Base-by-base conservation (phyloP, 441 rosid genomes). In the Erodium moschatum region DNA sequence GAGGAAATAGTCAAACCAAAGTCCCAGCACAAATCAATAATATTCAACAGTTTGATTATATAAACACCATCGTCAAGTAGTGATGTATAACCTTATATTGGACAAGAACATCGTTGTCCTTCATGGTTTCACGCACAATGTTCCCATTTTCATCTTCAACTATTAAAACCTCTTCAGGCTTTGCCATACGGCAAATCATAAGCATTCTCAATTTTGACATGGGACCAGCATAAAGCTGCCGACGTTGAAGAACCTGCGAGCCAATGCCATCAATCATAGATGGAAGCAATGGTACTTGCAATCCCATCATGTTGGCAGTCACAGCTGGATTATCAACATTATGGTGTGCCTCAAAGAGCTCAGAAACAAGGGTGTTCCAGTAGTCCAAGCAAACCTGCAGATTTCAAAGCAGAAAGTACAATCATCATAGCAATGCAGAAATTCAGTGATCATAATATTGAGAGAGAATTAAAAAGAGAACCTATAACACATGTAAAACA, bases 61-160 rank as follows among this genome's bases (percentile, higher is more conserved):
- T 31, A 27, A 40, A 56, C 54, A 46, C 19, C 58, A 66, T 15
- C 13, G 44, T 40, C 1, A 73, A 65, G 16, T 35, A 54, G 70
- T 67, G 74, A 60, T 54, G 50, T 50, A 67, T 70, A 71, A 92
- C 99, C 97, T 96, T 96, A 68, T 92, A 96, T 67, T 96, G 99
- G 73, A 96, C 98, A 73, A 92, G 98, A 75, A 96, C 97, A 84
- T 96, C 99, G 70, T 96, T 92, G 82, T 96, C 99, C 80, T 96
- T 96, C 98, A 96, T 77, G 64, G 99, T 96, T 87, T 90, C 98
- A 67, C 97, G 97, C 64, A 92, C 99, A 58, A 92, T 92, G 79
- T 96, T 96, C 13, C 99, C 99, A 81, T 96, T 96, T 84, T 96
- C 99, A 88, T 96, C 99, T 86, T 96, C 99, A 81, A 96, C 98